Evolutionary conservation across 257 asterid genomes (phyloP), one percentile per base, ranked within the genome.

Genomic region (Primulina tabacum): DNA sequence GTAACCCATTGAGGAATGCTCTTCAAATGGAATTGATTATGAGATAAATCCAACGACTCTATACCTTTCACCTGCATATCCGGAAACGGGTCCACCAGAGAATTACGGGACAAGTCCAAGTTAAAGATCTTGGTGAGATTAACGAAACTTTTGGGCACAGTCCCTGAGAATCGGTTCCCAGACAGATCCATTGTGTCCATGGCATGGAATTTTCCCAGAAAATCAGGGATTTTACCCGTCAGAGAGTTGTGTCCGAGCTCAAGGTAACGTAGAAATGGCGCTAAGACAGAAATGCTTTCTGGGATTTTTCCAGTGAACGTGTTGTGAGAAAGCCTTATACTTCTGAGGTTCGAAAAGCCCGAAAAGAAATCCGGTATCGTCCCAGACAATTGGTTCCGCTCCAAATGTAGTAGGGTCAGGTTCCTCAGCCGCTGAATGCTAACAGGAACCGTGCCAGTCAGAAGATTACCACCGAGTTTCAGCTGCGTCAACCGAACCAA

Each of bases 71-170:
- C 97, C 8, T 67, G 32, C 89, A 93, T 33, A 4, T 16, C 47
- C 1, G 98, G 97, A 61, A 93, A 93, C 10, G 98, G 98, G 64
- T 90, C 98, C 4, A 78, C 85, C 1, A 93, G 74, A 26, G 56
- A 71, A 71, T 93, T 93, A 12, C 73, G 93, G 4, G 97, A 88
- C 5, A 93, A 83, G 29, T 93, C 87, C 7, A 93, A 95, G 70
- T 93, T 87, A 73, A 88, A 87, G 35, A 93, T 90, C 72, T 88
- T 87, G 12, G 98, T 90, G 16, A 93, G 86, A 80, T 93, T 93
- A 0, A 77, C 82, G 20, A 93, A 93, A 6, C 73, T 72, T 77
- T 80, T 82, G 0, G 98, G 97, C 7, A 92, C 96, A 0, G 82
- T 56, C 53, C 99, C 97, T 0, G 89, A 43, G 55, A 89, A 76